phyloP scores from a whole-genome alignment of 345 rosid species.

The Pugionium cornutum region DNA sequence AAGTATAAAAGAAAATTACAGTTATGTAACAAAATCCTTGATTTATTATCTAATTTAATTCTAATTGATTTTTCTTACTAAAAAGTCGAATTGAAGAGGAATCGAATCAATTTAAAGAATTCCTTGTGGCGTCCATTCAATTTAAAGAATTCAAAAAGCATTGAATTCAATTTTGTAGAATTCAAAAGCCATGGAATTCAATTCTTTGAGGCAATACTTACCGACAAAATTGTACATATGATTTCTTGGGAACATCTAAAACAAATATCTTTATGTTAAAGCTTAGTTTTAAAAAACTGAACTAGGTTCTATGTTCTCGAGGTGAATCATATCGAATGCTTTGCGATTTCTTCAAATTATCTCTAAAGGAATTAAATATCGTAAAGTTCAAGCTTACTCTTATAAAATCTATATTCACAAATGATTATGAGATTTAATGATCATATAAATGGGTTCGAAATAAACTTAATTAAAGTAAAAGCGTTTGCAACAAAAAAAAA shows the following conservation, averaged over 20 bases:
- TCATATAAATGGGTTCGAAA: background rate
- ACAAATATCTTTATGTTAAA: background rate
- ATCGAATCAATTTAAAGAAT: conserved; percentile 33
- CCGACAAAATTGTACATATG: background rate
- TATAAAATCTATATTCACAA: conserved; percentile 21
- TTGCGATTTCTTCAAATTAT: conserved; percentile 12
- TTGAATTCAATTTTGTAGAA: too few species aligned
- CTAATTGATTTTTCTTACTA: conserved; percentile 4
- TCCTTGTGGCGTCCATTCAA: conserved; percentile 32
- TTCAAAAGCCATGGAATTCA: conserved; percentile 31
- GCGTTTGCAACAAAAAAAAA: conserved; percentile 13
- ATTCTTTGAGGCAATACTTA: conserved; percentile 19
- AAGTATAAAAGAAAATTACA: background rate
- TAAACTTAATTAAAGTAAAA: conserved; percentile 16
- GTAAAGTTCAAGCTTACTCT: conserved; percentile 2
- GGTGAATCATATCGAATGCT: conserved; percentile 32
- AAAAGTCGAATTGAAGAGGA: background rate
- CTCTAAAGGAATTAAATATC: background rate
- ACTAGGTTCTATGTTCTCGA: conserved; percentile 36
- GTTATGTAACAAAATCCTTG: background rate
- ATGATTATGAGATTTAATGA: conserved; percentile 22
- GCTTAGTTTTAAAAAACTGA: conserved; percentile 21
- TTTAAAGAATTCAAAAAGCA: conserved; percentile 36
- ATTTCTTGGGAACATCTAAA: conserved; percentile 15
- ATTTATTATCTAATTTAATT: conserved; percentile 28